Evolutionary conservation across 2,329 filamentous ascomycete genomes (phyloP).

Genomic region (Alternaria viburni): DNA sequence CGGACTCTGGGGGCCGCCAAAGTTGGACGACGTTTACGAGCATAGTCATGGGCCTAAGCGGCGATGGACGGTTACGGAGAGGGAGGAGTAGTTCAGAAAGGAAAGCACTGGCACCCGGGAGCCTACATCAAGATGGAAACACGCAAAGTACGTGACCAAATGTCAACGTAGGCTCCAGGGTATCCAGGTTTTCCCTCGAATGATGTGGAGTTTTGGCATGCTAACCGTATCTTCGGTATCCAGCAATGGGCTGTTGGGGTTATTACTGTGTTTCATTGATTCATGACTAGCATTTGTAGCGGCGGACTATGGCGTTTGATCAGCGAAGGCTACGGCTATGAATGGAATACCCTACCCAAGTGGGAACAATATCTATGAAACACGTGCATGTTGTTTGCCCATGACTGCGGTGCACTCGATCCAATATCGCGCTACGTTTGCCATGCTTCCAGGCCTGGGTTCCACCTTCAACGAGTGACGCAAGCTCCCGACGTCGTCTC

Average conservation of each 20-base stretch:
- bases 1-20: conserved; percentile 54
- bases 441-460: background rate
- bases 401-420: background rate
- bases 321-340: background rate
- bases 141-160: background rate
- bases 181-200: background rate
- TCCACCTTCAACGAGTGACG: background rate
- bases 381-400: background rate
- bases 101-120: background rate
- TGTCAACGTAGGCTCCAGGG: background rate
- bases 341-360: background rate
- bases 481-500: background rate
- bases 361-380: background rate
- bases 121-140: background rate
- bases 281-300: background rate
- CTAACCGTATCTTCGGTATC: background rate
- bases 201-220: background rate
- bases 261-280: background rate
- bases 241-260: background rate
- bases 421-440: conserved; percentile 1
- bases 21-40: conserved; percentile 43
- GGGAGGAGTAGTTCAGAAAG: conserved; percentile 23
- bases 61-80: conserved; percentile 52
- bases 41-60: conserved; percentile 50
- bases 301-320: background rate